These are phyloP conservation scores for Verticillium tricorpus DNA, from an alignment of 2,329 filamentous ascomycete genomes.

Conservation along the genomic window DNA sequence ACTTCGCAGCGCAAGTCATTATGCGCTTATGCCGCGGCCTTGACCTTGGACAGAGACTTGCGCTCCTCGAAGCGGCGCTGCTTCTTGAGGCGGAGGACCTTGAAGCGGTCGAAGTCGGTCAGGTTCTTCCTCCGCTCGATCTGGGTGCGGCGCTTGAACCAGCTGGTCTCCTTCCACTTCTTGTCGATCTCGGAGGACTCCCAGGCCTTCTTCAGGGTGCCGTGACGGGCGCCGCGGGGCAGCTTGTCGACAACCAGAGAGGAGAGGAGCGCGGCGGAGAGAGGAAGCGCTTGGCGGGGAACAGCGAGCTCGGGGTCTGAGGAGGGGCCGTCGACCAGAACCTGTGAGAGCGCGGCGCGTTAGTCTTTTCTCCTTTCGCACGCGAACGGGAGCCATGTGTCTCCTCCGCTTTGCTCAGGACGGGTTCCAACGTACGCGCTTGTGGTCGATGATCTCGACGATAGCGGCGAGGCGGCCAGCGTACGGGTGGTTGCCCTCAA, in stretches of 20 bases:
- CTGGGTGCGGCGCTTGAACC: constrained; percentile 90
- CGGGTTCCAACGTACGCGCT: constrained; percentile 75
- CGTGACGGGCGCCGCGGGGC: constrained; percentile 77
- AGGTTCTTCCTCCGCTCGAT: constrained; percentile 82
- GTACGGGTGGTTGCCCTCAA: constrained; percentile 74
- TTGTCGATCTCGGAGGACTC: constrained; percentile 84
- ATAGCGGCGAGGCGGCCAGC: constrained; percentile 86
- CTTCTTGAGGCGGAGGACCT: constrained; percentile 99
- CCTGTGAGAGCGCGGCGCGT: constrained; percentile 46
- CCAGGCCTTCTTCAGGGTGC: constrained; percentile 83
- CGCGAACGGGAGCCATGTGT: neutral
- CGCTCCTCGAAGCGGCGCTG: constrained; percentile 97
- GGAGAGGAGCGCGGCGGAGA: constrained; percentile 83
- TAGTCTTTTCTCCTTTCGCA: neutral
- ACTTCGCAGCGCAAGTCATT: constrained; percentile 12
- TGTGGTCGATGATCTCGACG: constrained; percentile 99
- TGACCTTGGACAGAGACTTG: constrained; percentile 93
- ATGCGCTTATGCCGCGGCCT: constrained; percentile 67
- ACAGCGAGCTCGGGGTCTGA: constrained; percentile 74
- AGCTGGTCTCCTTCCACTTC: constrained; percentile 89
- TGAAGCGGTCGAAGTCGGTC: constrained; percentile 99
- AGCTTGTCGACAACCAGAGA: constrained; percentile 83
- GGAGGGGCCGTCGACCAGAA: constrained; percentile 92
- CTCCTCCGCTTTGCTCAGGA: neutral
- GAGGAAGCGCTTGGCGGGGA: constrained; percentile 79